phyloP scores from a whole-genome alignment of 441 rosid species.

The Gossypium lobatum region DNA sequence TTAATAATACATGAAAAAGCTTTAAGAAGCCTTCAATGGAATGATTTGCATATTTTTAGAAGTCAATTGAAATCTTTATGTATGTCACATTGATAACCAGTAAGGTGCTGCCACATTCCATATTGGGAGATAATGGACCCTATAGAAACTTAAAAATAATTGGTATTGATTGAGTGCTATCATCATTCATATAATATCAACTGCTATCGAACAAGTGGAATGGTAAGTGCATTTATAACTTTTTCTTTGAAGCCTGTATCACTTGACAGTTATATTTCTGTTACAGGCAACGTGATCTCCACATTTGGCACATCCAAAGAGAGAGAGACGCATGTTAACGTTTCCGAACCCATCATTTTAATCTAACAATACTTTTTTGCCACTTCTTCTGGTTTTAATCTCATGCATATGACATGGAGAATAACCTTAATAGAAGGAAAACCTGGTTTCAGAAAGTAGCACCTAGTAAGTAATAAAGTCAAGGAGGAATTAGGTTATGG shows the following conservation, averaged over 20 bases:
- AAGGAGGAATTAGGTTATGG: conserved; percentile 3
- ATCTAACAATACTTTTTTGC: not conserved
- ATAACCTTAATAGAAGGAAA: not conserved
- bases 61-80: not conserved
- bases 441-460: conserved; percentile 3
- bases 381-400: not conserved
- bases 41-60: not conserved
- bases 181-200: not conserved
- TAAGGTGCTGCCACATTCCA: not conserved
- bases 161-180: not conserved
- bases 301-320: not conserved
- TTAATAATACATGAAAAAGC: not conserved
- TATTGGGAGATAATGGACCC: not conserved
- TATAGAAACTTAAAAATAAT: not conserved
- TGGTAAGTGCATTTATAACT: conserved; percentile 3
- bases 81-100: not conserved
- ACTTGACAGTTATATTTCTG: not conserved
- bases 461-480: not conserved
- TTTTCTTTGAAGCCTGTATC: conserved; percentile 9
- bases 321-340: not conserved
- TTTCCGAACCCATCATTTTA: not conserved
- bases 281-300: not conserved
- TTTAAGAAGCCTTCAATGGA: not conserved
- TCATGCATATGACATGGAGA: not conserved
- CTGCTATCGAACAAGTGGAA: not conserved